These are phyloP conservation scores for Trametopsis cervina DNA, from an alignment of 768 basidiomycete genomes.

Conservation along the genomic window DNA sequence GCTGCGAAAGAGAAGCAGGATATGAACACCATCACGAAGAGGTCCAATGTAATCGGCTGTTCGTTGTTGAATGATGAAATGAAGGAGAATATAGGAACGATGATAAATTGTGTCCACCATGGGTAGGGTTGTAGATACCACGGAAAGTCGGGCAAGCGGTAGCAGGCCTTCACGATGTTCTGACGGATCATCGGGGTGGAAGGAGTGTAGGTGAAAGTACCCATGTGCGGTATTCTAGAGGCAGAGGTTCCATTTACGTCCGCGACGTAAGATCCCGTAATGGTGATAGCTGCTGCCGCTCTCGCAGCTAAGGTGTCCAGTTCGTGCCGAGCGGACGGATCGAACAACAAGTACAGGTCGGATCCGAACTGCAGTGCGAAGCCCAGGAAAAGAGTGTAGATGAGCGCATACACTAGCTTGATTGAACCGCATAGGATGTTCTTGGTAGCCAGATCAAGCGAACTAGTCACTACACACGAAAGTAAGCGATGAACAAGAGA, in stretches of 20 bases:
- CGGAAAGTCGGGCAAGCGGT: slow-evolving; percentile 51
- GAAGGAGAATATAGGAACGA: slow-evolving; percentile 69
- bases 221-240: slow-evolving; percentile 26
- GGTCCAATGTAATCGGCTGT: slow-evolving; percentile 69
- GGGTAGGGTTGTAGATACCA: slow-evolving; percentile 87
- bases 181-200: slow-evolving; percentile 35
- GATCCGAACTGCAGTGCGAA: slow-evolving; percentile 83
- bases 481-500: slow-evolving; percentile 9
- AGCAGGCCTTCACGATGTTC: slow-evolving; percentile 61
- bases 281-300: slow-evolving; percentile 38
- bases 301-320: slow-evolving; percentile 48
- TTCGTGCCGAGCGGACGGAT: slow-evolving; percentile 44
- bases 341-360: slow-evolving; percentile 71
- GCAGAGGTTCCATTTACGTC: slow-evolving; percentile 34
- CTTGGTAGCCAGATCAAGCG: slow-evolving; percentile 78
- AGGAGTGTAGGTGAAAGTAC: slow-evolving; percentile 61
- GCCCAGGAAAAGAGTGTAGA: slow-evolving; percentile 79
- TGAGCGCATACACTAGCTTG: slow-evolving; percentile 85
- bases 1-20: slow-evolving; percentile 74
- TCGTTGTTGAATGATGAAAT: slow-evolving; percentile 70
- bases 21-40: slow-evolving; percentile 80
- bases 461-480: slow-evolving; percentile 61
- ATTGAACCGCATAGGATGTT: slow-evolving; percentile 82
- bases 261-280: slow-evolving; percentile 63
- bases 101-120: slow-evolving; percentile 65